These are phyloP conservation scores for Malus hybrid DNA, from an alignment of 331 rosid species.

Conservation along the genomic window DNA sequence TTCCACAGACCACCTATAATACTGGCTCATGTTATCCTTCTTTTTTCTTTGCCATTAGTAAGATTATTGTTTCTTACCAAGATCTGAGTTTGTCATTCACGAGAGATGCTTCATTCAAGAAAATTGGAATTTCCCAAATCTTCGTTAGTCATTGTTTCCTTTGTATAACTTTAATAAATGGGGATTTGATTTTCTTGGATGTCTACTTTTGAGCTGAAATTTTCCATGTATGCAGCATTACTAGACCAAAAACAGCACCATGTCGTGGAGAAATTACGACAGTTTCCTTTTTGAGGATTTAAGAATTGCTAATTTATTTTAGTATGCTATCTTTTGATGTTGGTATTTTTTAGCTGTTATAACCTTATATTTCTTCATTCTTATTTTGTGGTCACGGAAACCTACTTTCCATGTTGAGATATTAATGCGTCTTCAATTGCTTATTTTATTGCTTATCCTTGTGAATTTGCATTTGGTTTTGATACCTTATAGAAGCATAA, in stretches of 20 bases:
- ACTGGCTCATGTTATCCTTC: background rate
- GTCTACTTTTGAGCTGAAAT: background rate
- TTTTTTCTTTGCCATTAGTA: background rate
- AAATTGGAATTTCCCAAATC: background rate
- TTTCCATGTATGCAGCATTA: background rate
- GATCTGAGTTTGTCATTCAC: background rate
- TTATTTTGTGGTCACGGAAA: background rate
- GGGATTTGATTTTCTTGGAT: background rate
- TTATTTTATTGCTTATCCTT: background rate
- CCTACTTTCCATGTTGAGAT: background rate
- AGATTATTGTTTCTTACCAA: background rate
- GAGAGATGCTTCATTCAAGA: background rate
- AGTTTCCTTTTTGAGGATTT: background rate
- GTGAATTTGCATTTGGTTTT: background rate
- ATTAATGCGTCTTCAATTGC: background rate
- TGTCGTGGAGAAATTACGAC: background rate
- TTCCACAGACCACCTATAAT: background rate
- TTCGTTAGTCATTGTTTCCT: background rate
- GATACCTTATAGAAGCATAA: background rate
- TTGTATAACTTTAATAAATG: background rate
- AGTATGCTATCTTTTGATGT: background rate
- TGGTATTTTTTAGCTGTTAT: background rate
- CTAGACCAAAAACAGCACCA: too few species aligned
- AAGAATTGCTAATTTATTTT: background rate
- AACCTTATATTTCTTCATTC: background rate